Conservation (phyloP, 495 filamentous ascomycete species). For the Podospora sp. region DNA sequence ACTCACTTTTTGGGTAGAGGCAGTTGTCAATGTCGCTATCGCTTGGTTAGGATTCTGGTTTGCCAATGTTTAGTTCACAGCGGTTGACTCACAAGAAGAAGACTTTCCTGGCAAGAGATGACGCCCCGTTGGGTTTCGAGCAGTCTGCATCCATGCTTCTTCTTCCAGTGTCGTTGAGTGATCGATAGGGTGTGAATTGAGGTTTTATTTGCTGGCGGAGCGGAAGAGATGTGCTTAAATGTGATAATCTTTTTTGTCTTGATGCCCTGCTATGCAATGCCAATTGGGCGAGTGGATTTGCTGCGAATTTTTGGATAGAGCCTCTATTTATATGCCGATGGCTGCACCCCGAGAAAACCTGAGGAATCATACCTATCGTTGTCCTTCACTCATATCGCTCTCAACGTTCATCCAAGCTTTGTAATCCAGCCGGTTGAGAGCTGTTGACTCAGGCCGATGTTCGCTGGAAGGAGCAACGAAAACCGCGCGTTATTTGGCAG, state of each 20-base stretch:
- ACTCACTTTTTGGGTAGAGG: conserved; percentile 67
- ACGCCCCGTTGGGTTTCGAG: conserved; percentile 15
- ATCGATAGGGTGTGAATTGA: neutral
- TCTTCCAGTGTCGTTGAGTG: neutral
- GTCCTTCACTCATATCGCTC: neutral
- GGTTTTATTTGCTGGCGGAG: neutral
- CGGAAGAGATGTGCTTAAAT: neutral
- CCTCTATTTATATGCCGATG: neutral
- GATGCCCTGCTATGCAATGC: neutral
- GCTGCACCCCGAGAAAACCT: neutral
- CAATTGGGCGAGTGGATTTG: neutral
- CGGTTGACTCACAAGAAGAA: conserved; percentile 50
- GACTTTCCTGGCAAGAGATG: conserved; percentile 34
- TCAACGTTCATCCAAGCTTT: neutral
- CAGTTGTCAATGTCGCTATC: conserved; percentile 93
- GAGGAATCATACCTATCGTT: neutral
- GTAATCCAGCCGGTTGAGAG: neutral
- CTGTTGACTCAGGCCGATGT: conserved; percentile 31
- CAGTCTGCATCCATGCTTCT: conserved; percentile 4
- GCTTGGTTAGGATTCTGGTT: conserved; percentile 4
- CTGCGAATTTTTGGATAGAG: neutral
- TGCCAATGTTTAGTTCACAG: neutral
- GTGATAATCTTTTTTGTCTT: neutral
- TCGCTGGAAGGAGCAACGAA: neutral
- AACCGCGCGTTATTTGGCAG: neutral